Percentiles rank a stretch among this genome's conserved stretches.
Conservation (phyloP, 2,329 filamentous ascomycete species). For the Xylariales sp. region DNA sequence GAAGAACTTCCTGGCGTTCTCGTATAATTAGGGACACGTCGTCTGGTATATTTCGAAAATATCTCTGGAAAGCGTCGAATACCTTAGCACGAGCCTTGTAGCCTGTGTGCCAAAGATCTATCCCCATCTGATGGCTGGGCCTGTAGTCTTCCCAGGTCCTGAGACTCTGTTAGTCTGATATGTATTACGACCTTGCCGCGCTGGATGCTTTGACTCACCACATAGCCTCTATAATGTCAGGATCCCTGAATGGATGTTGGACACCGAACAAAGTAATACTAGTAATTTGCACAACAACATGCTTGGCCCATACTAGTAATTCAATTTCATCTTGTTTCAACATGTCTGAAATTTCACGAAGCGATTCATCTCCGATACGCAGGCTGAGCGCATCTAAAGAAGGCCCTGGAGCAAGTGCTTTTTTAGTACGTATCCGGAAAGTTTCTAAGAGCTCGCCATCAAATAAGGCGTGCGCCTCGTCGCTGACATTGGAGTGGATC, state of each 20-base stretch:
- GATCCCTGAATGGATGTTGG: slow-evolving; percentile 11
- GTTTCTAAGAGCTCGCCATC: slow-evolving; percentile 3
- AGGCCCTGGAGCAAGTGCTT: slow-evolving; percentile 5
- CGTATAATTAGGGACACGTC: slow-evolving; percentile 3
- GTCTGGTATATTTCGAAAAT: slow-evolving; percentile 1
- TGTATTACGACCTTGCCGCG: not conserved
- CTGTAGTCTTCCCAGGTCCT: slow-evolving; percentile 7
- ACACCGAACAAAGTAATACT: slow-evolving; percentile 13
- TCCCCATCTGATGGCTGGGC: not conserved
- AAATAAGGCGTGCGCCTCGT: not conserved
- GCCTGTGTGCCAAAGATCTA: slow-evolving; percentile 2
- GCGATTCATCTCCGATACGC: slow-evolving; percentile 4
- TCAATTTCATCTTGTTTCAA: not conserved
- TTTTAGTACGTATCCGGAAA: slow-evolving; percentile 2
- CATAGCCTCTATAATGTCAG: slow-evolving; percentile 15
- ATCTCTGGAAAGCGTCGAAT: not conserved
- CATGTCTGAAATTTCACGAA: slow-evolving; percentile 1
- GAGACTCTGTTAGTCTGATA: no score
- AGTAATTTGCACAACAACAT: slow-evolving; percentile 11
- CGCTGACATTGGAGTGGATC: not conserved
- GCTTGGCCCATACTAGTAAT: slow-evolving; percentile 13
- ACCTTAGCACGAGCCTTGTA: not conserved
- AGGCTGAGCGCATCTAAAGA: slow-evolving; percentile 6
- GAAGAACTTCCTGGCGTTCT: slow-evolving; percentile 3
- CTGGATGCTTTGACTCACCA: not conserved